These are phyloP conservation scores for Cutaneotrichosporon sp. DNA, from an alignment of 1,284 basidiomycete genomes.

Conservation along the genomic window DNA sequence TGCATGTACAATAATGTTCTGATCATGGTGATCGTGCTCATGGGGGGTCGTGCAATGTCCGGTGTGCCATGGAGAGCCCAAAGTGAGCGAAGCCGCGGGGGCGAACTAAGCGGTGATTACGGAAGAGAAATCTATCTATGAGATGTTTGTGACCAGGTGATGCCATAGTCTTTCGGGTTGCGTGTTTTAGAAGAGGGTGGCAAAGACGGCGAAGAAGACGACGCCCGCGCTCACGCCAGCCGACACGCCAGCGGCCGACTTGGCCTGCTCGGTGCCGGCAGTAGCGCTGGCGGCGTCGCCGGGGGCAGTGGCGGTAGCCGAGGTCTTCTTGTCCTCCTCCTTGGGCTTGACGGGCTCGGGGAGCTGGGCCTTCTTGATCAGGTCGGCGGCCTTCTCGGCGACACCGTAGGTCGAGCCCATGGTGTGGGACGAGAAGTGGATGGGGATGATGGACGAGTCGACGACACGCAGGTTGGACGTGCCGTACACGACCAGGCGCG, in stretches of 20 bases:
- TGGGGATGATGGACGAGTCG: constrained; percentile 51
- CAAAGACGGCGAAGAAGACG: constrained; percentile 26
- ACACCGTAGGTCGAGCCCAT: constrained; percentile 60
- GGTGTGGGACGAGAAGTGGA: constrained; percentile 47
- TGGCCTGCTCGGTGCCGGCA: constrained; percentile 4
- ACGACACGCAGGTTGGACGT: constrained; percentile 52
- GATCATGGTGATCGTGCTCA: no score
- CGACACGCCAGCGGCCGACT: constrained; percentile 12
- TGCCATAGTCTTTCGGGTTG: no score
- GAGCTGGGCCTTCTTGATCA: constrained; percentile 51
- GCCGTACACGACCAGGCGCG: constrained; percentile 60
- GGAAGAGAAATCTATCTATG: no score
- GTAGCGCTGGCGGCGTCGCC: constrained; percentile 19
- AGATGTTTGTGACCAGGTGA: no score
- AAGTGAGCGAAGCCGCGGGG: neutral
- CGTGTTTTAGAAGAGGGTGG: neutral
- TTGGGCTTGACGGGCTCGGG: neutral
- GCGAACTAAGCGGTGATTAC: no score
- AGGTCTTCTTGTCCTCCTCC: constrained; percentile 2
- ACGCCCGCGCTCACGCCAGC: constrained; percentile 37
- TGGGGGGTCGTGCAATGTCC: no score
- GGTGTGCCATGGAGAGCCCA: neutral
- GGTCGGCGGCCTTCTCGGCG: constrained; percentile 61
- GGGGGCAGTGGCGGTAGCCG: neutral
- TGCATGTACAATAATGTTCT: no score